phyloP scores from a whole-genome alignment of 345 rosid species.

The Lumnitzera racemosa region DNA sequence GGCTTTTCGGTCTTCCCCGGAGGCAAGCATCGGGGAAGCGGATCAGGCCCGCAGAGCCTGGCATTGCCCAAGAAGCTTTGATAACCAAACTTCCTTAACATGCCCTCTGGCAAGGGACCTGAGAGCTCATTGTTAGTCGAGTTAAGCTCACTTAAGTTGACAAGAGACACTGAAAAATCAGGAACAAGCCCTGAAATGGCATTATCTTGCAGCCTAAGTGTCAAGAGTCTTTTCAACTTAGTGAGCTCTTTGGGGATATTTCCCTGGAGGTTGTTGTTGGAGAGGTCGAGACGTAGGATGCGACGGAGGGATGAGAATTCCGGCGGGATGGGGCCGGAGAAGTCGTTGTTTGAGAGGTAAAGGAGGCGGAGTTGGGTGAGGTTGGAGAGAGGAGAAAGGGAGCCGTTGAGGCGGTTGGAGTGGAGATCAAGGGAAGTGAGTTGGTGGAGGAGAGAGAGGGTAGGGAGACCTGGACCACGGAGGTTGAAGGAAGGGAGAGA shows the following conservation, averaged over 20 bases:
- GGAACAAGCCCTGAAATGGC: conserved; percentile 72
- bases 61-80: conserved; percentile 68
- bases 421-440: conserved; percentile 86
- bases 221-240: conserved; percentile 45
- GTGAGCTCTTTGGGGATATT: conserved; percentile 40
- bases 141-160: conserved; percentile 42
- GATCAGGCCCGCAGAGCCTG: conserved; percentile 70
- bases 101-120: conserved; percentile 51
- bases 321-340: conserved; percentile 67
- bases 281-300: conserved; percentile 66
- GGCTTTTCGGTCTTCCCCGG: conserved; percentile 24
- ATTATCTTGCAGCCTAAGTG: conserved; percentile 75
- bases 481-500: conserved; percentile 63
- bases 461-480: conserved; percentile 52
- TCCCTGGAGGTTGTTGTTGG: conserved; percentile 80
- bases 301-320: conserved; percentile 50
- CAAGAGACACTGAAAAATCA: conserved; percentile 48
- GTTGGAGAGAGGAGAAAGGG: conserved; percentile 46
- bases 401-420: conserved; percentile 76
- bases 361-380: conserved; percentile 65
- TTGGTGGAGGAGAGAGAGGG: conserved; percentile 61
- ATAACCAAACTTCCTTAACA: conserved; percentile 50
- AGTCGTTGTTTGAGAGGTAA: conserved; percentile 68
- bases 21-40: conserved; percentile 54
- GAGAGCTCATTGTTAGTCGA: conserved; percentile 61